Evolutionary conservation across 305 asterid genomes (phyloP).

Genomic region (Fraxinus platypoda): DNA sequence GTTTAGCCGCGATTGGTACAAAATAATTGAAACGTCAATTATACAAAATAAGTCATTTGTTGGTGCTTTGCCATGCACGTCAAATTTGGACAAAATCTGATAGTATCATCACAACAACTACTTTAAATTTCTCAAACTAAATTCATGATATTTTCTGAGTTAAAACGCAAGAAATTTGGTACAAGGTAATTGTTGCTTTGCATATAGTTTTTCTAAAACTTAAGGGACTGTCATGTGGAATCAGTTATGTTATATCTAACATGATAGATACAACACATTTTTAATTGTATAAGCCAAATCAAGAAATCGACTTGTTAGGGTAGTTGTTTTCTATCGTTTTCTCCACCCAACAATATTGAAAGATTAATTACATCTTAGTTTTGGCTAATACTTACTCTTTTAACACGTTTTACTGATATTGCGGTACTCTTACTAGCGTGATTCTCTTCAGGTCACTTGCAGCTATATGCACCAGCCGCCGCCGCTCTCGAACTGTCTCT

Average conservation of each 20-base stretch:
- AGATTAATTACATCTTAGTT: not conserved
- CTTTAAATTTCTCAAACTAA: not conserved
- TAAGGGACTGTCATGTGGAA: slow-evolving; percentile 35
- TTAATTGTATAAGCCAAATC: not conserved
- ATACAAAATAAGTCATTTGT: not conserved
- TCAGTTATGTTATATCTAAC: slow-evolving; percentile 22
- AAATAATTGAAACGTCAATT: not conserved
- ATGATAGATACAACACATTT: slow-evolving; percentile 24
- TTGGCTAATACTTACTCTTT: not conserved
- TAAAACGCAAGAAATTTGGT: slow-evolving; percentile 37
- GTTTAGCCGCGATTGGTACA: not conserved
- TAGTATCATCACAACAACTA: not conserved
- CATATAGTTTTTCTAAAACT: slow-evolving; percentile 26
- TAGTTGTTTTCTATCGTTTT: slow-evolving; percentile 39
- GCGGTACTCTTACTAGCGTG: not conserved
- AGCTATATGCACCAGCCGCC: too few relatives aligned
- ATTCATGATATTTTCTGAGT: slow-evolving; percentile 10
- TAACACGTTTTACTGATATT: too few relatives aligned
- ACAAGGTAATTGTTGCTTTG: slow-evolving; percentile 58
- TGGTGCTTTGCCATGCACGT: not conserved
- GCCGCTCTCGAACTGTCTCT: not conserved
- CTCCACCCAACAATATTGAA: slow-evolving; percentile 31
- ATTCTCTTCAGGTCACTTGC: not conserved
- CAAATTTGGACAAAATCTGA: slow-evolving; percentile 2
- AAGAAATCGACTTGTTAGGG: not conserved